phyloP scores from a whole-genome alignment of 495 filamentous ascomycete genomes.

The Aspergillus ostianus region DNA sequence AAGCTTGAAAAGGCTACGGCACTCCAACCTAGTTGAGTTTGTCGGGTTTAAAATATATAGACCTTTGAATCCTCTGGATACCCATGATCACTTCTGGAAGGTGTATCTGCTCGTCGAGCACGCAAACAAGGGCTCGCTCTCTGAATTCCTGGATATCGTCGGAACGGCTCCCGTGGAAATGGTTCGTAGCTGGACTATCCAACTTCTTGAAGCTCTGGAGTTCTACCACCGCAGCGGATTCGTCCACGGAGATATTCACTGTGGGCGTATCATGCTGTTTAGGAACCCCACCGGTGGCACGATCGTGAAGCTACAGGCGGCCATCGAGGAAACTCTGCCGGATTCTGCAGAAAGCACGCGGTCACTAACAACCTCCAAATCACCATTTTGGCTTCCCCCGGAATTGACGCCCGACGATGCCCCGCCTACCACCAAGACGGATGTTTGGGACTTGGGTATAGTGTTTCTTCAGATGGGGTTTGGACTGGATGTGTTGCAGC shows the following conservation, averaged over 20 bases:
- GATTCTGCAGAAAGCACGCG: slow-evolving; percentile 29
- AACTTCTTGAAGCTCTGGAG: slow-evolving; percentile 86
- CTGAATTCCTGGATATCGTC: slow-evolving; percentile 75
- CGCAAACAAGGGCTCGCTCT: slow-evolving; percentile 77
- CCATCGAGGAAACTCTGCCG: slow-evolving; percentile 42
- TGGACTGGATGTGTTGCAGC: slow-evolving; percentile 69
- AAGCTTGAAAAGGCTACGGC: slow-evolving; percentile 65
- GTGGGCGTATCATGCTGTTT: slow-evolving; percentile 69
- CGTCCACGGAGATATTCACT: slow-evolving; percentile 75
- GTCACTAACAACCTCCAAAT: slow-evolving; percentile 60
- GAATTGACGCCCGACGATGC: slow-evolving; percentile 64
- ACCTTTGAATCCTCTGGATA: slow-evolving; percentile 26
- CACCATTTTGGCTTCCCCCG: slow-evolving; percentile 79
- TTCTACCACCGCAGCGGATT: slow-evolving; percentile 81
- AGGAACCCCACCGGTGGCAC: slow-evolving; percentile 38
- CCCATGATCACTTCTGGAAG: slow-evolving; percentile 57
- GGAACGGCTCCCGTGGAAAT: slow-evolving; percentile 68
- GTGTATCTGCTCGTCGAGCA: slow-evolving; percentile 77
- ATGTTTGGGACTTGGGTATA: slow-evolving; percentile 92
- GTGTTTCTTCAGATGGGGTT: slow-evolving; percentile 94
- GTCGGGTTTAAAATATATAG: slow-evolving; percentile 75
- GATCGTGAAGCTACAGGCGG: slow-evolving; percentile 45
- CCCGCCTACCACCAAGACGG: slow-evolving; percentile 72
- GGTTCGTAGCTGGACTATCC: slow-evolving; percentile 80
- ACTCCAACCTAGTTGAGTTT: slow-evolving; percentile 74